A percentile compares a stretch with the other conserved stretches of the same genome.
Conservation (phyloP, 164 flowering plant species). For the Cinnamomum chago region DNA sequence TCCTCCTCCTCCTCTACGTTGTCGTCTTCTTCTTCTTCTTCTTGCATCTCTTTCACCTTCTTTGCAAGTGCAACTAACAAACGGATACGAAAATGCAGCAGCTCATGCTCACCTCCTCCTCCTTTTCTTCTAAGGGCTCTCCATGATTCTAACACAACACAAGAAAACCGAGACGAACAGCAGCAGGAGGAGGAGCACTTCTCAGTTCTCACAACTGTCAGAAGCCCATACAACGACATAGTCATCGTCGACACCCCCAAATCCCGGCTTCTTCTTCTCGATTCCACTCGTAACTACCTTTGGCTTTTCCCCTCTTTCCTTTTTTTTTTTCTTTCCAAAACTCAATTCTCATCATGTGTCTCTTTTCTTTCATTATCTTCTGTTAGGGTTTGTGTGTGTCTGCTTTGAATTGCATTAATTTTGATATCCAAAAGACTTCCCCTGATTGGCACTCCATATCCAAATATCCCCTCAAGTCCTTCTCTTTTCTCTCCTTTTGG, state of each 20-base stretch:
- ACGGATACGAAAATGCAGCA: neutral
- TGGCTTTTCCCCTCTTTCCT: neutral
- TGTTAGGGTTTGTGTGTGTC: neutral
- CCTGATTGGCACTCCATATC: too few species aligned
- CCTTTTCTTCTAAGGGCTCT: neutral
- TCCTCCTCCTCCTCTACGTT: neutral
- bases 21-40: neutral
- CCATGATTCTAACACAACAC: neutral
- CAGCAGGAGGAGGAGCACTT: conserved; percentile 28
- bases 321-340: neutral
- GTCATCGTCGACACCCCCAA: conserved; percentile 52
- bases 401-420: too few species aligned
- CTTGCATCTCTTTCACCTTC: neutral
- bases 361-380: neutral
- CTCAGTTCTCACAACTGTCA: conserved; percentile 40
- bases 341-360: neutral
- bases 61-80: neutral
- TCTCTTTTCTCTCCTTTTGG: too few species aligned
- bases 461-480: too few species aligned
- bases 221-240: conserved; percentile 53
- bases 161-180: conserved; percentile 8
- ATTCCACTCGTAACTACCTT: conserved; percentile 45
- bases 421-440: too few species aligned
- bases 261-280: conserved; percentile 60
- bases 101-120: neutral